Evolutionary conservation across 2,329 filamentous ascomycete species (phyloP).

Genomic region (Nigrograna mackinnonii): DNA sequence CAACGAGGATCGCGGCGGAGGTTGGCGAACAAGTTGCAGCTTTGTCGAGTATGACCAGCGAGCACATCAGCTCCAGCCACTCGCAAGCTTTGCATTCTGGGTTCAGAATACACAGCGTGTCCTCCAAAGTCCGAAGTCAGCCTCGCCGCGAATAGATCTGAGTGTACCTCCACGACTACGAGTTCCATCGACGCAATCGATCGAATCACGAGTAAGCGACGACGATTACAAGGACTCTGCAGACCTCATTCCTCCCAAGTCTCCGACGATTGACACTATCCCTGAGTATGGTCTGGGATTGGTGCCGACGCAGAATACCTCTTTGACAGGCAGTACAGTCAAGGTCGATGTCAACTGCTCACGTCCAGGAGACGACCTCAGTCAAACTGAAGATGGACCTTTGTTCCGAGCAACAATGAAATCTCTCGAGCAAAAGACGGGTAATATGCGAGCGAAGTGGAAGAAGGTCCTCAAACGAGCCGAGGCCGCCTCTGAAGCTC

Average conservation of each 20-base stretch:
- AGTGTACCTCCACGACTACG: constrained; percentile 75
- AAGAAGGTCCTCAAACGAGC: constrained; percentile 94
- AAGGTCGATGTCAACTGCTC: constrained; percentile 89
- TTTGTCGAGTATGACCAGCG: constrained; percentile 97
- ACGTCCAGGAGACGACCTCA: constrained; percentile 80
- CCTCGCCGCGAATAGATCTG: constrained; percentile 74
- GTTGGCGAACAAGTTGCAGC: constrained; percentile 95
- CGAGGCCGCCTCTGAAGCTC: constrained; percentile 82
- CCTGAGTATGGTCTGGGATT: constrained; percentile 52
- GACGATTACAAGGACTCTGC: constrained; percentile 57
- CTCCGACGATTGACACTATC: constrained; percentile 51
- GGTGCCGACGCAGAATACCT: constrained; percentile 45
- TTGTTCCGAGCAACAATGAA: constrained; percentile 97
- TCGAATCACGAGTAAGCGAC: constrained; percentile 79
- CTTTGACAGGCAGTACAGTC: constrained; percentile 50
- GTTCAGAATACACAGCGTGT: constrained; percentile 64
- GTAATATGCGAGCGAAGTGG: constrained; percentile 90
- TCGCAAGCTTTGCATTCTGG: constrained; percentile 95
- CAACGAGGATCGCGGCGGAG: constrained; percentile 80
- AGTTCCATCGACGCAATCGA: constrained; percentile 83
- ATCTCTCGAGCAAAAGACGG: constrained; percentile 92
- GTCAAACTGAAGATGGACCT: constrained; percentile 84
- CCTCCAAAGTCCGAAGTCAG: constrained; percentile 47
- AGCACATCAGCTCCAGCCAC: constrained; percentile 82
- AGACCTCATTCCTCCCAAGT: constrained; percentile 47